Evolutionary conservation across 2,329 filamentous ascomycete species (phyloP).

Genomic region (Camptophora hylomeconis): DNA sequence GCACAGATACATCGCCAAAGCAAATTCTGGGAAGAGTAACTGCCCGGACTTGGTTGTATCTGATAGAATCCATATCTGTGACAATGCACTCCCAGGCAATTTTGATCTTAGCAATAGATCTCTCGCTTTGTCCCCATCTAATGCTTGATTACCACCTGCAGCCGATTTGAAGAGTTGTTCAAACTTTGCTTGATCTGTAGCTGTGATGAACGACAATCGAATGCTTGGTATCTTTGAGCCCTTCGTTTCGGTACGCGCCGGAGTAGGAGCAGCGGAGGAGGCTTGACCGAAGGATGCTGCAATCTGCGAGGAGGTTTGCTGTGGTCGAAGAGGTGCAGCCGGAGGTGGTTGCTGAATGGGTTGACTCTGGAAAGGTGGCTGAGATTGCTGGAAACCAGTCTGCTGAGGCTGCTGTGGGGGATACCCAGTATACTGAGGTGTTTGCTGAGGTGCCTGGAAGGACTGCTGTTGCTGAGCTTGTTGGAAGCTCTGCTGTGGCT

Average conservation of each 20-base stretch:
- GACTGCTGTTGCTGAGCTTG: conserved; percentile 33
- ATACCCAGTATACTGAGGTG: conserved; percentile 48
- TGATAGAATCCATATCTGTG: conserved; percentile 87
- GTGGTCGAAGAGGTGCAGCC: conserved; percentile 38
- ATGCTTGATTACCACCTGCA: conserved; percentile 67
- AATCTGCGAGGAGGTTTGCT: conserved; percentile 50
- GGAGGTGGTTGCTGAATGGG: conserved; percentile 27
- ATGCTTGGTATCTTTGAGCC: conserved; percentile 76
- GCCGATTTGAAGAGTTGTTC: conserved; percentile 96
- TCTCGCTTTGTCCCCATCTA: conserved; percentile 83
- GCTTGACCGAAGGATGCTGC: conserved; percentile 46
- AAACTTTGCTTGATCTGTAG: conserved; percentile 88
- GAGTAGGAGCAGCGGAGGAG: conserved; percentile 39
- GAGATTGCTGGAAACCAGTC: conserved; percentile 40
- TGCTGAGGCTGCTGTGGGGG: conserved; percentile 40
- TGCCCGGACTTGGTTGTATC: conserved; percentile 95
- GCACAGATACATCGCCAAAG: conserved; percentile 95
- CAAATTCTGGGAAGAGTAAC: conserved; percentile 93
- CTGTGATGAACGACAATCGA: conserved; percentile 88
- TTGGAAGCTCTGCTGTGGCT: conserved; percentile 28
- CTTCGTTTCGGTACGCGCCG: conserved; percentile 45
- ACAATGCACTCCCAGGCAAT: conserved; percentile 72
- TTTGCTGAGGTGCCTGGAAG: conserved; percentile 36
- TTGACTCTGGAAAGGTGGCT: conserved; percentile 20
- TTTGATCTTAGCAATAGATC: conserved; percentile 82